phyloP scores from a whole-genome alignment of 2,329 filamentous ascomycete genomes.

The Fonsecaea pugnacius region DNA sequence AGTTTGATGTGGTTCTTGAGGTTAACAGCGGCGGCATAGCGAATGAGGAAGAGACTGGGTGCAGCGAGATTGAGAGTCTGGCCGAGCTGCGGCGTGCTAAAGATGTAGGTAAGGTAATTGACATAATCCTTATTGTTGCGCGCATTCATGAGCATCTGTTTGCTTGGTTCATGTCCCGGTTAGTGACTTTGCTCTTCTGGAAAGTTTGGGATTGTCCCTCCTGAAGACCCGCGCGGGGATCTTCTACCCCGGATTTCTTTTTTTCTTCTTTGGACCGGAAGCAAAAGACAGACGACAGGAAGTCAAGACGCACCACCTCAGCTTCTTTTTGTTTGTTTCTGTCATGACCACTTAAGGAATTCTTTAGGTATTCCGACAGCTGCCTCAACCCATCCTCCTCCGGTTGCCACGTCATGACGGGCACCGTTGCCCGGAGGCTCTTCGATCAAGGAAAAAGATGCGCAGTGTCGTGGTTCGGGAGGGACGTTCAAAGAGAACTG shows the following conservation, averaged over 20 bases:
- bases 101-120: slow-evolving; percentile 93
- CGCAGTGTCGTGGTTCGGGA: slow-evolving; percentile 9
- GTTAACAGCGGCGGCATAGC: slow-evolving; percentile 88
- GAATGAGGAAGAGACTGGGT: slow-evolving; percentile 72
- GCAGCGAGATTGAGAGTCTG: slow-evolving; percentile 62
- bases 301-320: slow-evolving; percentile 69
- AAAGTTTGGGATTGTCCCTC: slow-evolving; percentile 9
- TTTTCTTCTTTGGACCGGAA: neutral
- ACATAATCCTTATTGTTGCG: slow-evolving; percentile 89
- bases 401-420: slow-evolving; percentile 88
- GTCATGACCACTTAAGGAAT: slow-evolving; percentile 86
- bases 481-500: slow-evolving; percentile 1
- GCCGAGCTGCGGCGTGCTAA: slow-evolving; percentile 68
- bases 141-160: slow-evolving; percentile 88
- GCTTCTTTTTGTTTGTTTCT: slow-evolving; percentile 83
- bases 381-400: slow-evolving; percentile 83
- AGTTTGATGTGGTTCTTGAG: slow-evolving; percentile 89
- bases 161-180: slow-evolving; percentile 1
- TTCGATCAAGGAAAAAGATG: slow-evolving; percentile 13
- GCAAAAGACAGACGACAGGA: neutral
- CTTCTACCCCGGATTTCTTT: slow-evolving; percentile 15
- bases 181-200: slow-evolving; percentile 1
- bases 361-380: slow-evolving; percentile 84
- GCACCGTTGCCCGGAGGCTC: slow-evolving; percentile 30
- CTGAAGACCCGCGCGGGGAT: slow-evolving; percentile 13